Conservation (phyloP, 306 rosid species). For the Ochetophila trinervis region DNA sequence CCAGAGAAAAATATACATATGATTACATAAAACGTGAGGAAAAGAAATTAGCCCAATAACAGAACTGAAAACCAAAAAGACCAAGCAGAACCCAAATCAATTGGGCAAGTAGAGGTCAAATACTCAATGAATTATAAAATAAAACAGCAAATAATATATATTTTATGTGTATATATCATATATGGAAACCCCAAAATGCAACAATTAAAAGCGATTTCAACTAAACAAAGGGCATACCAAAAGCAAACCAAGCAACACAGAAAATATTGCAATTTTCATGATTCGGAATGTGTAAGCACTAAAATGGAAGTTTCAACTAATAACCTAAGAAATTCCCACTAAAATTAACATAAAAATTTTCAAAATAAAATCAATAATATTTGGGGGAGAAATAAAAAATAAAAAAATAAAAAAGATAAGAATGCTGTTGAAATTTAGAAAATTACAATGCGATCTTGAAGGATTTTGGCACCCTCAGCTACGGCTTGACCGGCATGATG, state of each 20-base stretch:
- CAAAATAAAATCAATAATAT: not conserved
- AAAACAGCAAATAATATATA: not conserved
- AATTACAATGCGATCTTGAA: conserved; percentile 90
- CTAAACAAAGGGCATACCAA: not conserved
- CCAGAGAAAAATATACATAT: too few relatives aligned
- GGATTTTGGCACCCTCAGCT: conserved; percentile 87
- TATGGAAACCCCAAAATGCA: not conserved
- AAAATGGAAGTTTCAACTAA: not conserved
- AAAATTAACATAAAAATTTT: not conserved
- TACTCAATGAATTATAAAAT: not conserved
- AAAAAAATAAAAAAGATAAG: too few relatives aligned
- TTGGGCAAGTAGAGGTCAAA: not conserved
- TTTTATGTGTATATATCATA: too few relatives aligned
- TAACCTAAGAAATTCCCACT: not conserved
- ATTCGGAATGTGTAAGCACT: not conserved
- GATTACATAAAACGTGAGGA: too few relatives aligned
- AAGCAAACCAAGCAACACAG: not conserved
- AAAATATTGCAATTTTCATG: not conserved
- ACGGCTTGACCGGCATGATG: conserved; percentile 99
- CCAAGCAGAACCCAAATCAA: not conserved
- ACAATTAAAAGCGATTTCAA: conserved; percentile 7
- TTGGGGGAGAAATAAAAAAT: not conserved
- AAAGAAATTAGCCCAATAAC: not conserved
- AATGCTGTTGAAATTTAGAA: not conserved
- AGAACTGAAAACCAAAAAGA: not conserved